These are phyloP conservation scores for Botrytis tulipae DNA, from an alignment of 2,329 filamentous ascomycete species.

Conservation along the genomic window DNA sequence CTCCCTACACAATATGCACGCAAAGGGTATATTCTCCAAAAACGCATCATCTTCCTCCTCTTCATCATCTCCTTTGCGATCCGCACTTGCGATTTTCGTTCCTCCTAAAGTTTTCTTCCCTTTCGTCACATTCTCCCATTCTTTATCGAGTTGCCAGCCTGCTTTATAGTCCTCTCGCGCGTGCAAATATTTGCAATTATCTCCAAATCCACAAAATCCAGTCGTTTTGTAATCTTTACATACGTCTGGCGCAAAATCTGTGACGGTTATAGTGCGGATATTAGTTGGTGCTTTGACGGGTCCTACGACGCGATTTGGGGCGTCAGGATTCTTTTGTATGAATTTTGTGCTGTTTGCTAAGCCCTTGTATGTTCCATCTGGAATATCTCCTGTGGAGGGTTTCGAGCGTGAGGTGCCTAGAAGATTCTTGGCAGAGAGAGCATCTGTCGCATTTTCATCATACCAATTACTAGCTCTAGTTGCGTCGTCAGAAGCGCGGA, in stretches of 20 bases:
- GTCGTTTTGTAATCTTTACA: constrained; percentile 94
- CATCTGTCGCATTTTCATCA: constrained; percentile 60
- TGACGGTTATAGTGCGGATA: constrained; percentile 84
- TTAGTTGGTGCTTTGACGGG: constrained; percentile 88
- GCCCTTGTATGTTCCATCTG: constrained; percentile 74
- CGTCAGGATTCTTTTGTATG: constrained; percentile 78
- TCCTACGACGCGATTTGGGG: constrained; percentile 68
- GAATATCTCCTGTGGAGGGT: constrained; percentile 31
- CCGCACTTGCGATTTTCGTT: constrained; percentile 44
- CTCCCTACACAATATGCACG: constrained; percentile 39
- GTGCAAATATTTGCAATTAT: constrained; percentile 77
- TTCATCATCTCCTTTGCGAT: constrained; percentile 37
- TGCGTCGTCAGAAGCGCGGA: constrained; percentile 75
- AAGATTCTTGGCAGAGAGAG: constrained; percentile 49
- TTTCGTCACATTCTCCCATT: constrained; percentile 86
- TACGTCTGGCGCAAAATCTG: constrained; percentile 86
- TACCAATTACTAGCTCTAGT: constrained; percentile 90
- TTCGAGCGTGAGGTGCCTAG: constrained; percentile 54
- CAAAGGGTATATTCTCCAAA: constrained; percentile 40
- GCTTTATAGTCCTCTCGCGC: constrained; percentile 77
- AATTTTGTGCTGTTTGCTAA: constrained; percentile 67
- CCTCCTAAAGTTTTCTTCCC: constrained; percentile 62
- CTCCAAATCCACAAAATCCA: constrained; percentile 47
- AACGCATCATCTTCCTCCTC: constrained; percentile 44
- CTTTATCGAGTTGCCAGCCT: constrained; percentile 91